Conservation (phyloP, 176 grass and related monocot species). For the Triticum monococcum region DNA sequence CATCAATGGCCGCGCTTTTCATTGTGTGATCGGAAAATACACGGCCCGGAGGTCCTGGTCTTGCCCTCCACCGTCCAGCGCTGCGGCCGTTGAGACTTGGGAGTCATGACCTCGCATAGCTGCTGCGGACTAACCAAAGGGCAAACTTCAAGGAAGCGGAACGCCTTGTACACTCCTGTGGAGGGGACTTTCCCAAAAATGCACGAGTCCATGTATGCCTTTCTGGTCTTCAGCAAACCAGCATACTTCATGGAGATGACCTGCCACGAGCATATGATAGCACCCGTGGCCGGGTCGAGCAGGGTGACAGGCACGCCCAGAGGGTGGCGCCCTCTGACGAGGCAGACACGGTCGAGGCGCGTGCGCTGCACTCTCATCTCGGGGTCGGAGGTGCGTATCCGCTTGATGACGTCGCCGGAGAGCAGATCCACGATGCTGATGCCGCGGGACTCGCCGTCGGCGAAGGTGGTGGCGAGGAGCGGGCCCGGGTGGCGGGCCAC, state of each 20-base stretch:
- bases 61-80: neutral
- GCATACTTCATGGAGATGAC: neutral
- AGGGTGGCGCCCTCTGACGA: neutral
- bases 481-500: neutral
- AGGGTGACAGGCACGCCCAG: neutral
- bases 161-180: constrained; percentile 22
- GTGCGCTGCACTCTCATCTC: neutral
- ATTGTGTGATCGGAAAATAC: neutral
- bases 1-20: neutral
- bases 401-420: constrained; percentile 20
- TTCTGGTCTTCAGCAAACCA: neutral
- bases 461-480: neutral
- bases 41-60: neutral
- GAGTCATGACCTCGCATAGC: constrained; percentile 10
- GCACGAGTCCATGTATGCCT: neutral
- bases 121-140: neutral
- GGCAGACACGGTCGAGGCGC: constrained; percentile 10
- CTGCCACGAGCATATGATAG: neutral
- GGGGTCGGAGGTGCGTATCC: neutral
- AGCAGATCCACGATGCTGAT: constrained; percentile 7
- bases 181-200: constrained; percentile 12
- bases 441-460: neutral
- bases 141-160: neutral
- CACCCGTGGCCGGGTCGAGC: neutral
- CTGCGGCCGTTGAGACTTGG: neutral